Evolutionary conservation across 306 rosid species (phyloP), one percentile per base, ranked within the genome.

Genomic region (Cercis canadensis): DNA sequence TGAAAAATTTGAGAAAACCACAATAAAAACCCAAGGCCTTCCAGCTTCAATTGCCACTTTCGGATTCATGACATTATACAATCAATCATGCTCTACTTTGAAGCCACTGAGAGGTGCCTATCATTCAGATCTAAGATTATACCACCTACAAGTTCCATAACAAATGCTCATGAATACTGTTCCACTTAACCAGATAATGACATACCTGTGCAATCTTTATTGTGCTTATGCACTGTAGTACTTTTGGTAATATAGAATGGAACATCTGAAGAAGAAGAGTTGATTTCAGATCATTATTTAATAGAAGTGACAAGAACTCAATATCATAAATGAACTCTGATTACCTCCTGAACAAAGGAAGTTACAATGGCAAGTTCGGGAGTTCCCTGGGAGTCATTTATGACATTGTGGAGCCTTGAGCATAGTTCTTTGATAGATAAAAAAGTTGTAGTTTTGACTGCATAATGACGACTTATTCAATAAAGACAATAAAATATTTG

Each of bases 171-270:
- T 14, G 15, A 40, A 15, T 46, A 79, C 37, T 13, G 44, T 58
- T 62, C 43, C 67, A 55, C 15, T 39, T 59, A 72, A 57, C 31
- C 57, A 74, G 74, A 45, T 32, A 43, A 68, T 37, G 76, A 40
- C 87, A 43, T 58, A 94, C 98, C 97, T 90, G 98, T 17, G 95
- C 97, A 65, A 94, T 88, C 75, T 90, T 94, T 53, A 94, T 75
- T 10, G 92, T 94, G 75, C 79, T 80, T 54, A 90, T 84, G 83
- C 98, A 88, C 40, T 86, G 79, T 10, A 89, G 74, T 62, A 94
- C 50, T 75, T 82, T 81, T 41, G 92, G 92, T 21, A 92, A 79
- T 62, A 87, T 70, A 50, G 83, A 76, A 65, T 72, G 86, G 72
- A 78, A 82, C 75, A 94, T 72, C 98, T 94, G 94, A 18, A 81